Evolutionary conservation across 257 asterid species (phyloP).

Genomic region (Nicotiana undulata): DNA sequence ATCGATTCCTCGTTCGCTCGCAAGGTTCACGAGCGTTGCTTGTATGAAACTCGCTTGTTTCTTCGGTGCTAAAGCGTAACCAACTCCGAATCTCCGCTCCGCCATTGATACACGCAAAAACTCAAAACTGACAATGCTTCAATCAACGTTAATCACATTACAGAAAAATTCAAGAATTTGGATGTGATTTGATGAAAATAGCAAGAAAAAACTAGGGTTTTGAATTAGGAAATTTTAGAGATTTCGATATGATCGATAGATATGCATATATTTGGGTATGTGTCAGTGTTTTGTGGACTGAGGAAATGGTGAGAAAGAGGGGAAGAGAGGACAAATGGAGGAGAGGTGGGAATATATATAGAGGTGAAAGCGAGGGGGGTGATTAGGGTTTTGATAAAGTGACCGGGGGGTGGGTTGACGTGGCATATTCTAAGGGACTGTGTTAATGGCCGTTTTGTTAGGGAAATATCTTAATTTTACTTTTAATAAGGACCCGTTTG

Average conservation of each 20-base stretch:
- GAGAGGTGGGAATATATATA: constrained; percentile 1
- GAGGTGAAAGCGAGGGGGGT: not conserved
- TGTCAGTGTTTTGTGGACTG: not conserved
- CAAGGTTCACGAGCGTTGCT: constrained; percentile 41
- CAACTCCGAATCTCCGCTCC: constrained; percentile 48
- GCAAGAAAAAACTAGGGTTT: not conserved
- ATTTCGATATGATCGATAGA: not conserved
- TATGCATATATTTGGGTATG: not conserved
- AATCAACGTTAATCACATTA: not conserved
- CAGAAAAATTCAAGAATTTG: too few species aligned
- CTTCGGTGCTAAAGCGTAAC: constrained; percentile 75
- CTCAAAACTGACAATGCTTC: not conserved
- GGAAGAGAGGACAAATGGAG: not conserved
- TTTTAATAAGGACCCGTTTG: too few species aligned
- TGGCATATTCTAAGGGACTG: not conserved
- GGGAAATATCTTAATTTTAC: too few species aligned
- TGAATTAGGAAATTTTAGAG: not conserved
- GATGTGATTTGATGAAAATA: not conserved
- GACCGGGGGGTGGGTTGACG: not conserved
- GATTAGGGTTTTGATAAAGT: not conserved
- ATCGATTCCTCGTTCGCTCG: constrained; percentile 54
- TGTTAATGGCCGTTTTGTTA: too few species aligned
- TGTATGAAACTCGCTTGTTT: constrained; percentile 67
- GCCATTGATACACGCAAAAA: constrained; percentile 15
- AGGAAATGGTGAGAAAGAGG: not conserved